Percentiles rank a stretch among this genome's conserved stretches.
phyloP scores from a whole-genome alignment of 1,284 basidiomycete genomes.

The Rhodotorula sp. region DNA sequence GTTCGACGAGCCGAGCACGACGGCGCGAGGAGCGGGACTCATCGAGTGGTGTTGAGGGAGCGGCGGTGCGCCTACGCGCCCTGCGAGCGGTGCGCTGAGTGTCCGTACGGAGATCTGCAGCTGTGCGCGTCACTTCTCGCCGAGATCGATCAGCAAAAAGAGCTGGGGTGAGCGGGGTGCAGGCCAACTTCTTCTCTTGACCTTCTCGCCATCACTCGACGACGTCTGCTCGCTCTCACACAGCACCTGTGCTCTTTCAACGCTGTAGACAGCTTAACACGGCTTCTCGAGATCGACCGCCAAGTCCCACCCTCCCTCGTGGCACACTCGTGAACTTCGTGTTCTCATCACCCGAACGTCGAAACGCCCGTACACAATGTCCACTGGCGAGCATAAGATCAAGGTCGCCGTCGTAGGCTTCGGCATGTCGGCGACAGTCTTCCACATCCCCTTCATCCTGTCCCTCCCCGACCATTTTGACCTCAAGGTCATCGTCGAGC shows the following conservation, averaged over 20 bases:
- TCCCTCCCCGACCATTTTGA: slow-evolving; percentile 70
- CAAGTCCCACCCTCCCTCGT: not conserved
- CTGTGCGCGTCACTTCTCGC: not conserved
- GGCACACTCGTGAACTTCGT: too few species aligned
- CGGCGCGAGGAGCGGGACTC: not conserved
- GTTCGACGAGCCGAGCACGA: slow-evolving; percentile 2
- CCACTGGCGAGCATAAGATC: slow-evolving; percentile 8
- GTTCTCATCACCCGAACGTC: too few species aligned
- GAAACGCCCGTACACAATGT: too few species aligned
- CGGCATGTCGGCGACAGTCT: slow-evolving; percentile 40
- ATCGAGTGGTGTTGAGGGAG: not conserved
- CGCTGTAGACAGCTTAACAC: not conserved
- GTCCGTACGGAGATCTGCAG: not conserved
- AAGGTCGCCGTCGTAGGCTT: slow-evolving; percentile 40
- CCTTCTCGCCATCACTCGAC: not conserved
- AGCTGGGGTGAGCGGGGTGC: not conserved
- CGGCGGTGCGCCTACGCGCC: not conserved
- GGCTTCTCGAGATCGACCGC: not conserved
- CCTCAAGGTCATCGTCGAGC: slow-evolving; percentile 62
- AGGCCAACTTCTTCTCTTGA: not conserved
- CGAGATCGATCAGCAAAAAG: not conserved
- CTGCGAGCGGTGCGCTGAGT: not conserved
- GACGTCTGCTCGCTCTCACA: not conserved
- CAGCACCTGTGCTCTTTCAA: not conserved
- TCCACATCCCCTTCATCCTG: slow-evolving; percentile 75